Evolutionary conservation across 768 basidiomycete genomes (phyloP).

Genomic region (Amanita muscaria): DNA sequence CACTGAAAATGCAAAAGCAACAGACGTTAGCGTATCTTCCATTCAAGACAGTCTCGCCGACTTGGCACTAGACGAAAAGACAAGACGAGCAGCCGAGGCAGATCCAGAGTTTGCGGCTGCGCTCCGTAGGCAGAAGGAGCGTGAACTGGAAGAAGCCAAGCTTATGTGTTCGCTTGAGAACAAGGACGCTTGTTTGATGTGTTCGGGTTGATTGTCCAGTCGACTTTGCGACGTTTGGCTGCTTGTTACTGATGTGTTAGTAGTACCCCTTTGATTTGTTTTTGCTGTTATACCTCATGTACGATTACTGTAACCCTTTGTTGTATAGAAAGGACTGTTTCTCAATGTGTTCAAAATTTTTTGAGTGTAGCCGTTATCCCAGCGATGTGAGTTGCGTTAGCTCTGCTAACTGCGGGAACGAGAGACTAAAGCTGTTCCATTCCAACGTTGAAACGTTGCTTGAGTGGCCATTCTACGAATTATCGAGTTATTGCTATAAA

Average conservation of each 20-base stretch:
- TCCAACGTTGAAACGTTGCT: no score
- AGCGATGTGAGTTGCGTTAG: no score
- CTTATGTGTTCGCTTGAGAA: conserved; percentile 83
- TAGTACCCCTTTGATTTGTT: not conserved
- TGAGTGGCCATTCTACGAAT: not conserved
- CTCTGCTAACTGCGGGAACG: no score
- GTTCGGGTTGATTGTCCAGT: conserved; percentile 70
- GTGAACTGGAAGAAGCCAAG: conserved; percentile 75
- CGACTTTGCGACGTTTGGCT: no score
- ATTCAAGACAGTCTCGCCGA: conserved; percentile 17
- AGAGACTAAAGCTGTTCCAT: no score
- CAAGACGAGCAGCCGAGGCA: conserved; percentile 43
- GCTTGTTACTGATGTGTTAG: not conserved
- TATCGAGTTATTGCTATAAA: no score
- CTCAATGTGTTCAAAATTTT: not conserved
- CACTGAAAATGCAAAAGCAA: conserved; percentile 1
- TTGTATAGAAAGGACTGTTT: not conserved
- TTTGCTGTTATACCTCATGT: conserved; percentile 1
- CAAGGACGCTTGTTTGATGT: conserved; percentile 92
- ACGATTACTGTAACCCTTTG: not conserved
- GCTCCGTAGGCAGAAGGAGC: conserved; percentile 55
- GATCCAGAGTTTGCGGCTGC: conserved; percentile 77
- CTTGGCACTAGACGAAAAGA: conserved; percentile 36
- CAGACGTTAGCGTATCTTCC: not conserved
- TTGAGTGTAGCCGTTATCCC: no score